phyloP scores from a whole-genome alignment of 2,329 filamentous ascomycete genomes.

The Nothophoma quercina region DNA sequence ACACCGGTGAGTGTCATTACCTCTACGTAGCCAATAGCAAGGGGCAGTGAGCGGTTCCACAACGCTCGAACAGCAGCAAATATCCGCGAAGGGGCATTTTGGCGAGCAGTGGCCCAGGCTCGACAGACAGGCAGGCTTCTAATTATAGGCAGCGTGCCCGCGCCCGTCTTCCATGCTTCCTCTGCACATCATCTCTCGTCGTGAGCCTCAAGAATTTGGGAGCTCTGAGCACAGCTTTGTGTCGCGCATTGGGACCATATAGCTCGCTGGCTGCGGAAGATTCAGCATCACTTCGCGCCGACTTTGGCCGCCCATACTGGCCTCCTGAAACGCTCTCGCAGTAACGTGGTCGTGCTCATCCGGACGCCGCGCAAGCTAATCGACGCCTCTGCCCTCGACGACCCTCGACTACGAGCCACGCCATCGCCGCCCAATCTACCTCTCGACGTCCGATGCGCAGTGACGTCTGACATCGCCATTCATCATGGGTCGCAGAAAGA shows the following conservation, averaged over 20 bases:
- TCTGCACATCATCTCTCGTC: slow-evolving; percentile 36
- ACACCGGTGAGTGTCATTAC: slow-evolving; percentile 5
- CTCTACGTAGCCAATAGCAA: background rate
- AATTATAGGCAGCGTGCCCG: slow-evolving; percentile 37
- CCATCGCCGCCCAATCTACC: slow-evolving; percentile 14
- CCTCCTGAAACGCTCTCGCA: slow-evolving; percentile 37
- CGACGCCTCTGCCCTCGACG: slow-evolving; percentile 33
- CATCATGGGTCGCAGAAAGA: slow-evolving; percentile 95
- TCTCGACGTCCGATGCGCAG: slow-evolving; percentile 37
- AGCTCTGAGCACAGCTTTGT: slow-evolving; percentile 23
- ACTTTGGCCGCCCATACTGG: slow-evolving; percentile 30
- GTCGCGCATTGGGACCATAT: slow-evolving; percentile 38
- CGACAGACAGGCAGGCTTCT: slow-evolving; percentile 33
- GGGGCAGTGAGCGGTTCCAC: background rate
- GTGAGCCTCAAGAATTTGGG: slow-evolving; percentile 36
- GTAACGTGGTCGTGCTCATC: slow-evolving; percentile 27
- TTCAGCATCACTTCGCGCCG: slow-evolving; percentile 26
- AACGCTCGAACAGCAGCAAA: slow-evolving; percentile 10
- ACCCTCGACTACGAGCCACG: slow-evolving; percentile 32
- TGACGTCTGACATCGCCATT: slow-evolving; percentile 29
- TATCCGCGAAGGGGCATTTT: slow-evolving; percentile 23
- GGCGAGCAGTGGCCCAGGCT: slow-evolving; percentile 33
- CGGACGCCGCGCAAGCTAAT: slow-evolving; percentile 34
- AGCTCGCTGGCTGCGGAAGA: slow-evolving; percentile 29
- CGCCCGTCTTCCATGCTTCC: slow-evolving; percentile 33